Percentiles rank a stretch among this genome's conserved stretches.
Evolutionary conservation across 805 yeast genomes (phyloP).

Genomic region (Priceomyces carsonii): DNA sequence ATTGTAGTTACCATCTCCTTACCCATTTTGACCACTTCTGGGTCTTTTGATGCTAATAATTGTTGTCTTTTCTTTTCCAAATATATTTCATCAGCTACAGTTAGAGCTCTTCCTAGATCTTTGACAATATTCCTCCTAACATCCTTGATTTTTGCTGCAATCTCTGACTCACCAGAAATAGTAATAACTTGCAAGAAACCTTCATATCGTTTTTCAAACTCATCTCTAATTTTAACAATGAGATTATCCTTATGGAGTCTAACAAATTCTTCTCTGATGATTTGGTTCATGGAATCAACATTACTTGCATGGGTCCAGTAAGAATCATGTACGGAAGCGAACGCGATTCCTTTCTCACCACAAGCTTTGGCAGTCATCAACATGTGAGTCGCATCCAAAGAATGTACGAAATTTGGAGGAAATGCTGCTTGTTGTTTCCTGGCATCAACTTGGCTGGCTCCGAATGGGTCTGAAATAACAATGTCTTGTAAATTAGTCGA

Average conservation of each 20-base stretch:
- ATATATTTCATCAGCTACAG: constrained; percentile 70
- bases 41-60: constrained; percentile 53
- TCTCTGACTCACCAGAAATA: constrained; percentile 52
- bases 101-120: constrained; percentile 54
- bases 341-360: constrained; percentile 60
- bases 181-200: constrained; percentile 63
- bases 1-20: constrained; percentile 67
- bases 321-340: constrained; percentile 97
- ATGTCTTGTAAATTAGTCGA: constrained; percentile 86
- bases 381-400: constrained; percentile 97
- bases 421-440: constrained; percentile 91
- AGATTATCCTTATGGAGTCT: constrained; percentile 73
- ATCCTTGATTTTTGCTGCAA: constrained; percentile 50
- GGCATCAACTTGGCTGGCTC: constrained; percentile 76
- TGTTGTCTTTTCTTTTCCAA: constrained; percentile 66
- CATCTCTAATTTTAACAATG: constrained; percentile 67
- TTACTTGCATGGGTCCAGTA: constrained; percentile 97
- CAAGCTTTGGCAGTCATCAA: constrained; percentile 82
- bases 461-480: constrained; percentile 85
- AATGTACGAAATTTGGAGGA: constrained; percentile 94
- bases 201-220: constrained; percentile 77
- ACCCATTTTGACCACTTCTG: constrained; percentile 50
- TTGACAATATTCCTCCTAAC: constrained; percentile 51
- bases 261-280: constrained; percentile 78
- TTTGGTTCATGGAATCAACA: constrained; percentile 66